Evolutionary conservation across 2,329 filamentous ascomycete species (phyloP).

Genomic region (Tolypocladium endophyticum): DNA sequence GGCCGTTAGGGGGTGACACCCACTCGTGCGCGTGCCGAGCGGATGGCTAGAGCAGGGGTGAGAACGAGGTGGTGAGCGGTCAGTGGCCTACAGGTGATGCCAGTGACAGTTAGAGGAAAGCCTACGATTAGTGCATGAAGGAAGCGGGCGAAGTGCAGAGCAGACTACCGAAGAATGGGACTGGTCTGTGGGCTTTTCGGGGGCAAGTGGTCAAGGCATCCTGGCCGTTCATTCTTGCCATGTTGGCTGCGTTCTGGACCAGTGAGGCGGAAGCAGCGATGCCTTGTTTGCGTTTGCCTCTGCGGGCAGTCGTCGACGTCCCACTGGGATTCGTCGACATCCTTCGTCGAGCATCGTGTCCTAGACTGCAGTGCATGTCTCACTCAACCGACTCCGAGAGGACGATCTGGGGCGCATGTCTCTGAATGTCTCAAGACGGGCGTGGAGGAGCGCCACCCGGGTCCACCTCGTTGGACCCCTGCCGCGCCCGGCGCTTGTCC

Average conservation of each 20-base stretch:
- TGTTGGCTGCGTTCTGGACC: neutral
- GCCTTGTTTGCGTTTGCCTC: neutral
- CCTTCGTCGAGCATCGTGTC: constrained; percentile 20
- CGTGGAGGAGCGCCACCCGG: constrained; percentile 2
- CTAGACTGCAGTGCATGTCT: constrained; percentile 26
- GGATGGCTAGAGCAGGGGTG: neutral
- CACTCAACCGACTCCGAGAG: constrained; percentile 22
- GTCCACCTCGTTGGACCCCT: neutral
- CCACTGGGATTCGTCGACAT: constrained; percentile 3
- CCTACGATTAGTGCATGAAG: neutral
- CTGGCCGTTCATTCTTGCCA: neutral
- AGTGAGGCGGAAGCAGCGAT: neutral
- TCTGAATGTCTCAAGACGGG: constrained; percentile 12
- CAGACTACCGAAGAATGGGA: neutral
- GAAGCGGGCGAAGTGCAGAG: neutral
- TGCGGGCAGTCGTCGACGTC: neutral
- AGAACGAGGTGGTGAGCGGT: neutral
- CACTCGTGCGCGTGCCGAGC: neutral
- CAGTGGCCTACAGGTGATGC: neutral
- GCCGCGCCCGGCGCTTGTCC: constrained; percentile 1
- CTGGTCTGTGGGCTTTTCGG: neutral
- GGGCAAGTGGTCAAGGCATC: neutral
- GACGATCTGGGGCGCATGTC: constrained; percentile 17
- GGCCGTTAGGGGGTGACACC: too few species aligned
- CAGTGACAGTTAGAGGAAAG: neutral